Conservation (phyloP, 331 rosid genomes). For the Pyrus hybrid region DNA sequence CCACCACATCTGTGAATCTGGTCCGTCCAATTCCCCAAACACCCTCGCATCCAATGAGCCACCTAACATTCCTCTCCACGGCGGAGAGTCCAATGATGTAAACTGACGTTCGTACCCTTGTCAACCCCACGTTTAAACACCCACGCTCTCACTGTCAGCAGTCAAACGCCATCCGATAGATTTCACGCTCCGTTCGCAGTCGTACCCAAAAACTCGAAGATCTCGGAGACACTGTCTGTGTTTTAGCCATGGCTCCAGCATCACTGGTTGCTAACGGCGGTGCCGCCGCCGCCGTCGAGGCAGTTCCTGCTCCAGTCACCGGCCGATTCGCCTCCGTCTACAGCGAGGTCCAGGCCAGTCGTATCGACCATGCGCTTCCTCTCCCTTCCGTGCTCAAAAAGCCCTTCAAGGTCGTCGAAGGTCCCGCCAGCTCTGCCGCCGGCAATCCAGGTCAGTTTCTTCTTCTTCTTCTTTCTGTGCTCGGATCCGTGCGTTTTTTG, state of each 20-base stretch:
- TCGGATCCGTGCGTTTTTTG: conserved; percentile 18
- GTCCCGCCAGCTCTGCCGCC: conserved; percentile 88
- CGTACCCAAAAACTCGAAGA: conserved; percentile 6
- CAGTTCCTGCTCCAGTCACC: conserved; percentile 16
- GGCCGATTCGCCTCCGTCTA: conserved; percentile 64
- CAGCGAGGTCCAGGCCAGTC: conserved; percentile 76
- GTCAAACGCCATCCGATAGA: neutral
- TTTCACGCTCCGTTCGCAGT: conserved; percentile 16
- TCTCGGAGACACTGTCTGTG: neutral
- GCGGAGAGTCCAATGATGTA: conserved; percentile 18
- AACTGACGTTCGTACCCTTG: conserved; percentile 24
- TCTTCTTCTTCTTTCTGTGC: neutral
- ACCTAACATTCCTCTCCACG: neutral
- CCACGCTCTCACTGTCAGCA: neutral
- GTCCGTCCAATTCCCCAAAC: neutral
- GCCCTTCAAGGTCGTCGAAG: conserved; percentile 66
- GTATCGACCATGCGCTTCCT: conserved; percentile 69
- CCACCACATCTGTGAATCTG: neutral
- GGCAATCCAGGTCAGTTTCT: conserved; percentile 70
- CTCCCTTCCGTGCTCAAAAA: conserved; percentile 74
- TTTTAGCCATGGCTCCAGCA: conserved; percentile 43
- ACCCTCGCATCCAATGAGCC: neutral
- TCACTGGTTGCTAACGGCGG: conserved; percentile 37
- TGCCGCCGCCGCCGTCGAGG: conserved; percentile 7
- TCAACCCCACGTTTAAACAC: conserved; percentile 1